Base-by-base conservation (phyloP, 176 grass and related monocot species). In the Triticum timopheevii region DNA sequence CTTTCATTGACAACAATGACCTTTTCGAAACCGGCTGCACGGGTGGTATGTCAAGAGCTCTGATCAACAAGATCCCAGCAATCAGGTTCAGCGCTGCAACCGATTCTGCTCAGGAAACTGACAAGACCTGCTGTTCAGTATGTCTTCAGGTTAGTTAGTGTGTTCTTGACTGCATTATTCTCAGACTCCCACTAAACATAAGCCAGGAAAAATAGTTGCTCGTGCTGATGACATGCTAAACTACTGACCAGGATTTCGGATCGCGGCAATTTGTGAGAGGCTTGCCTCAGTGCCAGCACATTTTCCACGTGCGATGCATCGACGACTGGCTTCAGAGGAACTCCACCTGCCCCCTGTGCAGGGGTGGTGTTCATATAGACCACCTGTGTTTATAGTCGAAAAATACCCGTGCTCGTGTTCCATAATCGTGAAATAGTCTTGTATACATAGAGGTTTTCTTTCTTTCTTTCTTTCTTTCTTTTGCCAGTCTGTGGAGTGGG, bases 61-160 rank as follows among this genome's bases (percentile, higher is more conserved):
- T 91, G 69, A 84, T 97, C 64, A 71, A 86, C n/a, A 89, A 74
- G 79, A 89, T 97, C 67, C 95, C 90, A 56, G 87, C 87, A 79
- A 80, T 78, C 66, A 92, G 63, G 79, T 92, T 92, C 67, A 58
- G 59, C 38, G 42, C 25, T 67, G 67, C 63, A 73, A 85, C 68
- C 59, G 83, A 81, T 58, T 73, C 85, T 44, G 91, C 89, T 52
- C 49, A 52, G 49, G 49, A 52, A 52, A 52, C 49, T 0, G 0
- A 52, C 33, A 87, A 70, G 75, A 92, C 23, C 80, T 91, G 90
- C 44, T 95, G 93, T 45, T 89, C 95, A 31, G 90, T 97, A 30
- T 97, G 95, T 62, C 92, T 97, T 81, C 95, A 97, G 95, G 95
- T 97, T 83, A 77, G 84, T 88, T 52, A 69, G 9, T 72, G 80